Conservation (phyloP, 2,329 filamentous ascomycete species). For the Dothidotthia symphoricarpi region DNA sequence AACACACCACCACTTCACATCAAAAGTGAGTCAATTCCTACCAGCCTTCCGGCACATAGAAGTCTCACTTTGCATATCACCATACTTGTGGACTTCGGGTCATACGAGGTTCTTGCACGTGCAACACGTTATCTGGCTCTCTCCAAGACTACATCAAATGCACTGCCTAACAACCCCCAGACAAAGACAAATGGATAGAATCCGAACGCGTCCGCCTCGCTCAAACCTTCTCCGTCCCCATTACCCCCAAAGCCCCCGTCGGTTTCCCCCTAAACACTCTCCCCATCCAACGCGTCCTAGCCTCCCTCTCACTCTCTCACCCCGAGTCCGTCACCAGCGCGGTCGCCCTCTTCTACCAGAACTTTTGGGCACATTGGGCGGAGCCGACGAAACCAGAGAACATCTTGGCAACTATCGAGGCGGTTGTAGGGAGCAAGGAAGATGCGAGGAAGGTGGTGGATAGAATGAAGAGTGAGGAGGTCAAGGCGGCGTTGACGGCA, state of each 20-base stretch:
- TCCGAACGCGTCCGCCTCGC: conserved; percentile 56
- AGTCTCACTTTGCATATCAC: no score
- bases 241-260: conserved; percentile 45
- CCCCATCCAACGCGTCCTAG: conserved; percentile 53
- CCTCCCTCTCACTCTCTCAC: conserved; percentile 46
- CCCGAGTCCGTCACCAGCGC: conserved; percentile 45
- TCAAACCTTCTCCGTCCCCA: conserved; percentile 54
- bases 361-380: conserved; percentile 53
- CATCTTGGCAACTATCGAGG: conserved; percentile 46
- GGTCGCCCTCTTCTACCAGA: conserved; percentile 50
- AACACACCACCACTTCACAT: conserved; percentile 57
- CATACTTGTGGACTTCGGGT: no score
- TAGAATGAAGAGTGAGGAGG: conserved; percentile 41
- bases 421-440: conserved; percentile 48
- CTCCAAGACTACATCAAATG: no score
- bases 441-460: conserved; percentile 45
- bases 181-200: conserved; percentile 60
- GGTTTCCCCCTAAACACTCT: conserved; percentile 57
- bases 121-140: no score
- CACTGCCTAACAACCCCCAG: conserved; percentile 36
- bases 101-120: no score
- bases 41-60: no score
- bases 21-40: conserved; percentile 55
- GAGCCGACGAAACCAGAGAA: conserved; percentile 48
- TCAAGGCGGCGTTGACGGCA: conserved; percentile 48